These are phyloP conservation scores for Phaffia rhodozyma DNA, from an alignment of 1,284 basidiomycete genomes.

Conservation along the genomic window DNA sequence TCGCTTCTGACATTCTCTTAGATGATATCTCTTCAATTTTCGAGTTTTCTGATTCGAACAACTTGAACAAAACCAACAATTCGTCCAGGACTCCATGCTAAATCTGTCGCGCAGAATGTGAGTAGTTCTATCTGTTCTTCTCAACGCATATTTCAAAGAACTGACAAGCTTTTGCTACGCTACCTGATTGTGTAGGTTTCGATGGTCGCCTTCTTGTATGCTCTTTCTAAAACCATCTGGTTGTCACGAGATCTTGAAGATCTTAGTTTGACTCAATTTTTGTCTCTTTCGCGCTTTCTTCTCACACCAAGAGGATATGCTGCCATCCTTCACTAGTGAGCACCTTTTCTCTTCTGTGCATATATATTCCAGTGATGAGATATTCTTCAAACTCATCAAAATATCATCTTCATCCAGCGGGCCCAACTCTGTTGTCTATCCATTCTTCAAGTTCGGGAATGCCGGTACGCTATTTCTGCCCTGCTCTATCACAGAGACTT, in stretches of 20 bases:
- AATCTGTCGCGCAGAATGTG: conserved; percentile 46
- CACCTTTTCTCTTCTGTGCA: too few species aligned
- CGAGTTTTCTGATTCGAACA: too few species aligned
- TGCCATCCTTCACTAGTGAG: conserved; percentile 30
- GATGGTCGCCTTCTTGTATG: conserved; percentile 34
- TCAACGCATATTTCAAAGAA: background rate
- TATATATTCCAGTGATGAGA: too few species aligned
- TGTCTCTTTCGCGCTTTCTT: background rate
- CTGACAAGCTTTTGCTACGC: background rate
- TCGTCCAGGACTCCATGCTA: conserved; percentile 38
- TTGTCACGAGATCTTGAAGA: too few species aligned
- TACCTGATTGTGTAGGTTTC: conserved; percentile 20
- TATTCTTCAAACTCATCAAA: too few species aligned
- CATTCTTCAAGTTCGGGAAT: conserved; percentile 41
- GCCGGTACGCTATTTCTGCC: too few species aligned
- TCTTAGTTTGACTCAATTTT: background rate
- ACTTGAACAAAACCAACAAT: background rate
- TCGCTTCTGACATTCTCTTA: background rate
- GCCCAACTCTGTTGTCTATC: conserved; percentile 41
- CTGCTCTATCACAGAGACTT: too few species aligned
- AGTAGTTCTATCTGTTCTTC: conserved; percentile 19
- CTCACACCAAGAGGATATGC: conserved; percentile 18
- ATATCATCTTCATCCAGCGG: conserved; percentile 27
- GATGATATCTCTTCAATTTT: too few species aligned
- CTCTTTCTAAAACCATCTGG: background rate